Evolutionary conservation across 257 asterid species (phyloP), one percentile per base, ranked within the genome.

Genomic region (Petrea volubilis): DNA sequence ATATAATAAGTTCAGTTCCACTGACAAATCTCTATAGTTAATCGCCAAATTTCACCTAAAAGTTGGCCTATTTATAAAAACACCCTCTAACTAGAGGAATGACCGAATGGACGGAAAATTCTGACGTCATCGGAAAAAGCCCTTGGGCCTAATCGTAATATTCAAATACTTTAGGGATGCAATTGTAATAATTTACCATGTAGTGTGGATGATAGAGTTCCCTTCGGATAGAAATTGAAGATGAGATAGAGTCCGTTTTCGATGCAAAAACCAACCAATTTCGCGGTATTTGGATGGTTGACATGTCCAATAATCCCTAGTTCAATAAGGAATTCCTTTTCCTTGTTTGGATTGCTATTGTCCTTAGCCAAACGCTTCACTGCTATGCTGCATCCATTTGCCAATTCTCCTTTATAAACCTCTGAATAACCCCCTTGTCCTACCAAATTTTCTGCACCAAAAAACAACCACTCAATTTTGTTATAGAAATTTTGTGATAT

Each of bases 381-480:
- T 12, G 98, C 96, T 25, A 92, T 82, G 41, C 47, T 78, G 44
- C 74, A 33, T 60, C 89, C 94, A 25, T 81, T 79, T 4, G 65
- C 72, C 18, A 85, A 63, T 66, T 60, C 70, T 21, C 98, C 98
- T 74, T 59, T 88, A 20, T 90, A 92, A 15, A 92, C 98, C 72
- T 92, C 87, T 4, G 98, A 88, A 70, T 86, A 90, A 11, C 98
- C 96, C 47, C 98, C 98, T 78, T 86, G 78, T 78, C 98, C 98
- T 17, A 88, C 96, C 85, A 88, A 13, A 65, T 90, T 86, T 0
- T 81, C 98, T 90, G 86, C 86, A 77, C 34, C 51, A 24, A 14
- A 34, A 17, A 49, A n/a, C n/a, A 68, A 33, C 12, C 33, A 0
- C 14, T 25, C n/a, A n/a, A n/a, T n/a, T n/a, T n/a, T n/a, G n/a